These are phyloP conservation scores for Solanum piurae DNA, from an alignment of 257 asterid genomes.

Conservation along the genomic window DNA sequence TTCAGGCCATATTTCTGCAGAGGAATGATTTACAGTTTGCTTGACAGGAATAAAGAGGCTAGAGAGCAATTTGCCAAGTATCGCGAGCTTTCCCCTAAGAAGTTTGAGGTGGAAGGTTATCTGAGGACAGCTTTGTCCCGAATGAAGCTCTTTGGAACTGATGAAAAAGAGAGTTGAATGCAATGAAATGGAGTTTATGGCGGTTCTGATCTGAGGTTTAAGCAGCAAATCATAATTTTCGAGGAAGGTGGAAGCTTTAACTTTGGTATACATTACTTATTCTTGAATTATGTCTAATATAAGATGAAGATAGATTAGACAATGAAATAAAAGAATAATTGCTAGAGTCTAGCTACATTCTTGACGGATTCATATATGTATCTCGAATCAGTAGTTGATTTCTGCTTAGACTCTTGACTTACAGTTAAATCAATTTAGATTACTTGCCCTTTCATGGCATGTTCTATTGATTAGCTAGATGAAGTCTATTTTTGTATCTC, in stretches of 20 bases:
- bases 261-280: background rate
- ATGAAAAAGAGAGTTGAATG: conserved; percentile 31
- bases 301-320: background rate
- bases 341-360: background rate
- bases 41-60: conserved; percentile 62
- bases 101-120: conserved; percentile 79
- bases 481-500: background rate
- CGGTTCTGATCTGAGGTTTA: background rate
- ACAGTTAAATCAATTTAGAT: background rate
- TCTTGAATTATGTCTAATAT: background rate
- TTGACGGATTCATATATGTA: background rate
- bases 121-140: conserved; percentile 66
- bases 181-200: background rate
- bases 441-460: background rate
- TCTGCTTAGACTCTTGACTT: background rate
- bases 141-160: conserved; percentile 68
- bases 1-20: conserved; percentile 83
- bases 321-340: background rate
- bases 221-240: background rate
- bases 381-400: background rate
- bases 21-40: conserved; percentile 72
- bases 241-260: background rate
- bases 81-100: conserved; percentile 57
- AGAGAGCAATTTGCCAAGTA: conserved; percentile 61
- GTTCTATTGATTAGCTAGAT: background rate